Percentiles rank a stretch among this genome's conserved stretches.
Conservation (phyloP, 768 basidiomycete genomes). For the Pseudohyphozyma bogoriensis region DNA sequence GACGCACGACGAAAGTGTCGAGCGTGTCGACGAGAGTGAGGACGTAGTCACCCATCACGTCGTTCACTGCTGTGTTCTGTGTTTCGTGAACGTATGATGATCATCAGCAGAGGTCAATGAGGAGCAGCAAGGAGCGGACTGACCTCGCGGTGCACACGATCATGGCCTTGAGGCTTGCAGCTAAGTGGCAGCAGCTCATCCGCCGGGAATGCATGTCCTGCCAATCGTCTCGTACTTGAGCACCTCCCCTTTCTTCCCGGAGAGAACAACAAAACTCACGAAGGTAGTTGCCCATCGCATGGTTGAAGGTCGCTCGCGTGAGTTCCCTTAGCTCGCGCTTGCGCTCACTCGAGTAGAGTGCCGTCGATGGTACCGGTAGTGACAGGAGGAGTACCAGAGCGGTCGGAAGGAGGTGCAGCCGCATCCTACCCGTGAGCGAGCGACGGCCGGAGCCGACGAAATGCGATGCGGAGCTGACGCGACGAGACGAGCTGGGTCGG, state of each 20-base stretch:
- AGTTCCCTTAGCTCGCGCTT: slow-evolving; percentile 9
- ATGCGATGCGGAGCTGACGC: not conserved
- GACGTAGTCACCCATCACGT: slow-evolving; percentile 76
- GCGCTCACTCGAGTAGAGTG: not conserved
- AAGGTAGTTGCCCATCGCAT: no score
- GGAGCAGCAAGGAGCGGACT: slow-evolving; percentile 25
- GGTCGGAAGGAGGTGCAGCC: no score
- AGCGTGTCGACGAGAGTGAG: slow-evolving; percentile 49
- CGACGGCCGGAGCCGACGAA: not conserved
- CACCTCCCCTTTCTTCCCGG: no score
- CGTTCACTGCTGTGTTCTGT: slow-evolving; percentile 68
- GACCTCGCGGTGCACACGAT: slow-evolving; percentile 11
- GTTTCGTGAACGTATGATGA: no score
- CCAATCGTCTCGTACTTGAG: no score
- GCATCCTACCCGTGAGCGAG: not conserved
- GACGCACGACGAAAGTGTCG: slow-evolving; percentile 62
- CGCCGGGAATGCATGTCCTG: slow-evolving; percentile 25
- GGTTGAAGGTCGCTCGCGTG: slow-evolving; percentile 18
- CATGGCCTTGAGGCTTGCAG: slow-evolving; percentile 68
- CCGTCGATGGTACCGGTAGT: no score
- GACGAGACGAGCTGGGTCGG: not conserved
- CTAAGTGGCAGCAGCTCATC: slow-evolving; percentile 74
- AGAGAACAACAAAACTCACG: no score
- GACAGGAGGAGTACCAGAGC: no score
- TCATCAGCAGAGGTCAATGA: no score